These are phyloP conservation scores for Pyricularia sp. DNA, from an alignment of 2,329 filamentous ascomycete genomes.

Conservation along the genomic window DNA sequence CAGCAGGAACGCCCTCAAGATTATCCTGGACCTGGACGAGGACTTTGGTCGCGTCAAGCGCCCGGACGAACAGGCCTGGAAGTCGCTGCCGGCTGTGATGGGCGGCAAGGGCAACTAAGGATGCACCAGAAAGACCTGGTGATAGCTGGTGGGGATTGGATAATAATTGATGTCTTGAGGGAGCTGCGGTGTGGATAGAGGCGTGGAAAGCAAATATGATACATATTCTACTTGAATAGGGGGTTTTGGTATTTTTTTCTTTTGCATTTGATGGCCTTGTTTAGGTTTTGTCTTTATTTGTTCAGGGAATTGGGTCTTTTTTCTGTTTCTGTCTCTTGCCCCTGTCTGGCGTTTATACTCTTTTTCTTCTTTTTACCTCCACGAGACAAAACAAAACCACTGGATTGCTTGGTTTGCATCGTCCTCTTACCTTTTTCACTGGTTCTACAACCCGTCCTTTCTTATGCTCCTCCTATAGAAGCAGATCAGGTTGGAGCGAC, in stretches of 20 bases:
- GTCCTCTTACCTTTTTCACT: neutral
- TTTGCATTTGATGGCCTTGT: neutral
- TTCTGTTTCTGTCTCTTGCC: neutral
- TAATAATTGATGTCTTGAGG: neutral
- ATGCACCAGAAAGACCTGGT: neutral
- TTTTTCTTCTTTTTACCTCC: neutral
- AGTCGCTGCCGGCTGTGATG: conserved; percentile 40
- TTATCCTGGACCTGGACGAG: conserved; percentile 88
- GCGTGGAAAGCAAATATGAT: neutral
- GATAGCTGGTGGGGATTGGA: neutral
- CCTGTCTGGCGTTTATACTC: neutral
- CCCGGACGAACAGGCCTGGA: conserved; percentile 43
- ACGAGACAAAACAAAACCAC: neutral
- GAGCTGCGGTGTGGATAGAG: neutral
- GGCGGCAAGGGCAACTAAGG: conserved; percentile 19
- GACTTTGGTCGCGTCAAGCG: conserved; percentile 74
- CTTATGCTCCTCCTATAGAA: neutral
- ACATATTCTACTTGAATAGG: neutral
- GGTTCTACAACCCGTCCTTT: neutral
- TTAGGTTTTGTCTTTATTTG: neutral
- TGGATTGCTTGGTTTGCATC: neutral
- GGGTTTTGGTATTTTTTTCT: neutral
- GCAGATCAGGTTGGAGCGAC: neutral
- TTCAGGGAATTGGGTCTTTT: neutral
- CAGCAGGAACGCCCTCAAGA: conserved; percentile 87